These are phyloP conservation scores for Penicillium alfredii DNA, from an alignment of 495 filamentous ascomycete genomes.

Conservation along the genomic window DNA sequence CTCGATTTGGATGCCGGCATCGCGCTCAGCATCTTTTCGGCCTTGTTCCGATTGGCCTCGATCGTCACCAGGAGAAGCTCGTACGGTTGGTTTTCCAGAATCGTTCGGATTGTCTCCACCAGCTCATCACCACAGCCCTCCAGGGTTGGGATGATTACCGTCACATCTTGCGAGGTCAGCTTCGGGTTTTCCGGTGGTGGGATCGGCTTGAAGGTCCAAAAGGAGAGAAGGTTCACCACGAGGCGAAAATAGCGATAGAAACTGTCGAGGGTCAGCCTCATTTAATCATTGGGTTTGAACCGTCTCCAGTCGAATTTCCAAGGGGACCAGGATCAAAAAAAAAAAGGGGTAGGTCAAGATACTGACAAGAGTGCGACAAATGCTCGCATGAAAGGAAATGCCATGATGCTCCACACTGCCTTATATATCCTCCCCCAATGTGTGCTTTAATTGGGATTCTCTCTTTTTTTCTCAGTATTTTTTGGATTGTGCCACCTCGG, in stretches of 20 bases:
- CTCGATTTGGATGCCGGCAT: slow-evolving; percentile 48
- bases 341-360: too few species aligned
- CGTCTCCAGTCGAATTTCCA: too few species aligned
- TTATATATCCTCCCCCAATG: background rate
- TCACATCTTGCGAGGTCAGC: slow-evolving; percentile 63
- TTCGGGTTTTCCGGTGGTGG: slow-evolving; percentile 56
- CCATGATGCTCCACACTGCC: slow-evolving; percentile 21
- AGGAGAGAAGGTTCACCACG: slow-evolving; percentile 58
- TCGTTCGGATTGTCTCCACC: slow-evolving; percentile 54
- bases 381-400: slow-evolving; percentile 42
- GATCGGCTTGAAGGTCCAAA: slow-evolving; percentile 59
- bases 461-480: too few species aligned
- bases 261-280: slow-evolving; percentile 30
- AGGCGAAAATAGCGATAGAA: slow-evolving; percentile 60
- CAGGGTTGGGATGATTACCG: slow-evolving; percentile 67
- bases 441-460: background rate
- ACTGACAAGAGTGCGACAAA: slow-evolving; percentile 47
- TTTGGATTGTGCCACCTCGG: too few species aligned
- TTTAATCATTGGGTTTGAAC: too few species aligned
- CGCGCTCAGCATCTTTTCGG: slow-evolving; percentile 44
- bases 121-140: slow-evolving; percentile 56
- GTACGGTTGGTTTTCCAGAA: slow-evolving; percentile 48
- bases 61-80: slow-evolving; percentile 61
- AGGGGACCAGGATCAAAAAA: too few species aligned
- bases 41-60: slow-evolving; percentile 53